phyloP scores from a whole-genome alignment of 2,329 filamentous ascomycete species.

The Zasmidium citrigriseum region DNA sequence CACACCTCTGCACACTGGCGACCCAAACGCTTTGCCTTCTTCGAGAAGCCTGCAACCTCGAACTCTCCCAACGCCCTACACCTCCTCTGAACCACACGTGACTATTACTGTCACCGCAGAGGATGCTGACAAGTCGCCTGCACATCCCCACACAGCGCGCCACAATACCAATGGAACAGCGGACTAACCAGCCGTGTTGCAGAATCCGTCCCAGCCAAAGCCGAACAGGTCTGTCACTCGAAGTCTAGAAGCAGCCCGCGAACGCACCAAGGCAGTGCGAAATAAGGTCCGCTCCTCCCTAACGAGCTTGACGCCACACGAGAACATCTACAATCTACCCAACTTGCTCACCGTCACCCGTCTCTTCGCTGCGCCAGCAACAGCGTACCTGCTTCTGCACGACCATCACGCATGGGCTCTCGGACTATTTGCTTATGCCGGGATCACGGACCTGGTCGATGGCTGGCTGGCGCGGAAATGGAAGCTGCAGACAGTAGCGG shows the following conservation, averaged over 20 bases:
- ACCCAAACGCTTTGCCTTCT: background rate
- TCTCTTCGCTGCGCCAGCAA: slow-evolving; percentile 75
- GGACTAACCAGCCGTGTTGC: slow-evolving; percentile 2
- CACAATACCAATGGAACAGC: background rate
- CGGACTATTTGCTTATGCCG: slow-evolving; percentile 87
- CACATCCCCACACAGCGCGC: background rate
- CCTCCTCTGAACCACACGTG: background rate
- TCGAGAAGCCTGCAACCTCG: slow-evolving; percentile 6
- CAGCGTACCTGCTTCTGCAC: slow-evolving; percentile 86
- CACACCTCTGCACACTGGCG: background rate
- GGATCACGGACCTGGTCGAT: slow-evolving; percentile 87
- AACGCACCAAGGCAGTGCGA: slow-evolving; percentile 31
- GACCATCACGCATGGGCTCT: slow-evolving; percentile 78
- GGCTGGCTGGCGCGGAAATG: slow-evolving; percentile 89
- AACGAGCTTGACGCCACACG: slow-evolving; percentile 54
- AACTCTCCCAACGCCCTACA: slow-evolving; percentile 3
- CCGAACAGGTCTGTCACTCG: slow-evolving; percentile 24
- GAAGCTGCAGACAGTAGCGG: slow-evolving; percentile 89
- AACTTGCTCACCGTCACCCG: slow-evolving; percentile 90
- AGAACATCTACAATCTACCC: slow-evolving; percentile 96
- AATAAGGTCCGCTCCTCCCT: slow-evolving; percentile 35
- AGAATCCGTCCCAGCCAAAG: background rate
- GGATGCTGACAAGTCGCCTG: background rate
- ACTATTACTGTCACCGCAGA: background rate
- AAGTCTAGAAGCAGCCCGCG: slow-evolving; percentile 27